Base-by-base conservation (phyloP, 1,139 yeast genomes). In the Taiozyma sp. region DNA sequence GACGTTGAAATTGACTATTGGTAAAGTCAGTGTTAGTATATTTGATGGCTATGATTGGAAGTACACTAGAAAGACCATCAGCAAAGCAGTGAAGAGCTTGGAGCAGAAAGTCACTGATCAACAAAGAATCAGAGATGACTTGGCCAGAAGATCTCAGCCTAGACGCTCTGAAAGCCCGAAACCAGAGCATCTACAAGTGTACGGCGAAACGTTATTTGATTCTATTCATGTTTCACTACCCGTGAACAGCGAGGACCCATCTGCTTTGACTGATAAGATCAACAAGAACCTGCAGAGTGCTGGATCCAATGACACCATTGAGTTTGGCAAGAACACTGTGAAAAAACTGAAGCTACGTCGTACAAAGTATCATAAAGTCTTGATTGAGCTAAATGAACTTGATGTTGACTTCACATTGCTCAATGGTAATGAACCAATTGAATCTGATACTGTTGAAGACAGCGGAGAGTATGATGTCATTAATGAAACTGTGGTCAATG, bases 21-120 rank as follows among this genome's bases (percentile, higher is more conserved):
- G 74, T 7, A 74, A 73, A 45, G 66, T 76, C 0, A 68, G 68
- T 4, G 69, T 93, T 54, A 82, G 79, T 53, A 69, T 93, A 42
- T 83, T 80, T 65, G 99, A 93, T 70, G 99, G 99, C 0, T 93
- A 84, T 63, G 99, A 93, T 65, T 91, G 98, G 96, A 79, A 79
- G 52, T 81, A 81, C 47, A 90, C 98, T 0, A 75, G 96, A 54
- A 76, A 74, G 43, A 75, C 82, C 0, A 84, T 93, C 29, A 72
- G 76, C 24, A 78, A 76, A 8, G 88, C 89, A 0, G 84, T 92
- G 0, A 76, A 76, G 51, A 69, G 78, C 38, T 80, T 87, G 14
- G 89, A 85, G 58, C 71, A 69, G 13, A 76, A 72, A 48, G 83
- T 79, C 0, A 60, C 56, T 13, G 73, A 70, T 47, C 66, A 66